phyloP scores from a whole-genome alignment of 352 stramenopile genomes.

The Globisporangium megalacanthum region DNA sequence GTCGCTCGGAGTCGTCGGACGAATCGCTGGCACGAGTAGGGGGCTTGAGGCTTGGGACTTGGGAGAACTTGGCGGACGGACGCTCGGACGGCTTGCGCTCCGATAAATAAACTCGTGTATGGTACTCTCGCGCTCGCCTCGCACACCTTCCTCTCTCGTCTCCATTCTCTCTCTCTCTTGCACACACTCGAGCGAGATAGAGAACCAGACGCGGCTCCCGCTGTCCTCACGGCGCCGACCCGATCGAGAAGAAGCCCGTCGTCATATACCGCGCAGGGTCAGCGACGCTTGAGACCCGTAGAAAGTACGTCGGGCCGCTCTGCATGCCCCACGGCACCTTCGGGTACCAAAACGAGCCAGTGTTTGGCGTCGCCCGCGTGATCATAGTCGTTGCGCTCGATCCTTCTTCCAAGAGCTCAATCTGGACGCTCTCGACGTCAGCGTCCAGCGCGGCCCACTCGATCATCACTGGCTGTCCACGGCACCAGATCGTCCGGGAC shows the following conservation, averaged over 20 bases:
- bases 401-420: constrained; percentile 67
- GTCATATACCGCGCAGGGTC: constrained; percentile 46
- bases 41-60: background rate
- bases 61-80: background rate
- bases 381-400: constrained; percentile 65
- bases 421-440: constrained; percentile 37
- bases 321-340: constrained; percentile 85
- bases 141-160: background rate
- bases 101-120: constrained; percentile 4
- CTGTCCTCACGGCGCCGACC: constrained; percentile 26
- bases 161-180: too few species aligned
- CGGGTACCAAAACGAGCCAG: constrained; percentile 58
- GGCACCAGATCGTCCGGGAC: constrained; percentile 55
- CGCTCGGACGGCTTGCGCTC: background rate
- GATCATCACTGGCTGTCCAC: constrained; percentile 61
- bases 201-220: too few species aligned
- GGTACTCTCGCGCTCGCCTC: background rate
- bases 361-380: constrained; percentile 51
- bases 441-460: constrained; percentile 68
- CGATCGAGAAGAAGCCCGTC: constrained; percentile 66
- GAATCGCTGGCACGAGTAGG: background rate
- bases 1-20: background rate
- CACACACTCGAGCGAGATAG: too few species aligned
- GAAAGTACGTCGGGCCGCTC: constrained; percentile 69
- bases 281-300: constrained; percentile 46